Percentiles rank a stretch among this genome's conserved stretches.
These are phyloP conservation scores for Paraglomus brasilianum DNA, from an alignment of 192 early-diverging fungal species.

Conservation along the genomic window DNA sequence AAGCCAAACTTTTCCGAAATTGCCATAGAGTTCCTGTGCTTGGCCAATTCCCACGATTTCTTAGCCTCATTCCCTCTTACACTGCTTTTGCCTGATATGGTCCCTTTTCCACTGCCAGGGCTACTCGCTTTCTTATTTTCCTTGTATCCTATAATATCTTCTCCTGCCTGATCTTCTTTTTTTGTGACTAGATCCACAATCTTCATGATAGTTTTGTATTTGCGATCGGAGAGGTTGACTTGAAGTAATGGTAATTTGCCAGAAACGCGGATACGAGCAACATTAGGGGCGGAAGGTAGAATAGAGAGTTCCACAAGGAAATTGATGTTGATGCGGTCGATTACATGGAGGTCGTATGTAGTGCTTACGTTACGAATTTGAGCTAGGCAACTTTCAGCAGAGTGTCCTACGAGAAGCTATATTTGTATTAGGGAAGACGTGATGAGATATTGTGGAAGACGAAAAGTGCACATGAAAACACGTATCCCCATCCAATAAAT, in stretches of 20 bases:
- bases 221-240: slow-evolving; percentile 89
- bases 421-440: slow-evolving; percentile 17
- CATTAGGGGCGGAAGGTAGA: slow-evolving; percentile 68
- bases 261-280: slow-evolving; percentile 73
- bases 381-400: slow-evolving; percentile 67
- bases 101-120: neutral
- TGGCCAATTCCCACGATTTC: slow-evolving; percentile 27
- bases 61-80: neutral
- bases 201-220: slow-evolving; percentile 87
- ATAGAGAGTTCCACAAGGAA: slow-evolving; percentile 86
- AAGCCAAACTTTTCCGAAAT: slow-evolving; percentile 23
- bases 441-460: neutral
- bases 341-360: slow-evolving; percentile 69
- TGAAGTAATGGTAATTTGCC: slow-evolving; percentile 82
- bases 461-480: neutral
- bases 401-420: slow-evolving; percentile 71
- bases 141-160: neutral
- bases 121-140: neutral
- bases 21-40: slow-evolving; percentile 29
- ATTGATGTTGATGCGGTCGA: slow-evolving; percentile 84
- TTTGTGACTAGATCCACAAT: slow-evolving; percentile 69
- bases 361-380: slow-evolving; percentile 57
- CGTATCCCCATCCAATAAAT: neutral
- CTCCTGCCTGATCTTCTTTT: slow-evolving; percentile 34
- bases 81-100: neutral